Evolutionary conservation across 495 filamentous ascomycete species (phyloP).

Genomic region (Podospora anserina): DNA sequence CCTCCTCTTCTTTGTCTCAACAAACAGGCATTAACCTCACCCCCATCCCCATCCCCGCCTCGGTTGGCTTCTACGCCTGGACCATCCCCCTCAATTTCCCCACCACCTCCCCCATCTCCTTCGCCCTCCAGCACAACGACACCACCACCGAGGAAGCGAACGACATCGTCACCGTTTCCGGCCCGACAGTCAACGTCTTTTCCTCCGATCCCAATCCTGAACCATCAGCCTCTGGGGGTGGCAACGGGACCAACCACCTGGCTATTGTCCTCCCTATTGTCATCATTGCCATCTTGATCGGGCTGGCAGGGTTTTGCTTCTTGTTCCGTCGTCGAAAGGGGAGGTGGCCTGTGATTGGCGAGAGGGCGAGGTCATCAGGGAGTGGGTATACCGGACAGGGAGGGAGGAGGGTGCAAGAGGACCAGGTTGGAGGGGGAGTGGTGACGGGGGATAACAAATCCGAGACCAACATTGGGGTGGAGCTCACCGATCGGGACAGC

Average conservation of each 20-base stretch:
- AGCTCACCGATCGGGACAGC: constrained; percentile 35
- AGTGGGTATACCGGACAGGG: constrained; percentile 19
- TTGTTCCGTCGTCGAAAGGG: constrained; percentile 20
- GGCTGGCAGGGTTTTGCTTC: constrained; percentile 19
- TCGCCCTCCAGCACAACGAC: constrained; percentile 22
- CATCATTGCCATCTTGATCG: constrained; percentile 17
- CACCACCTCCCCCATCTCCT: constrained; percentile 5
- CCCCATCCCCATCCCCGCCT: constrained; percentile 18
- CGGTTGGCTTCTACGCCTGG: constrained; percentile 28
- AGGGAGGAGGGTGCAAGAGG: background rate
- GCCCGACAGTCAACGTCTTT: constrained; percentile 22
- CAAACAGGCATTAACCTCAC: constrained; percentile 8
- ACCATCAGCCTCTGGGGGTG: background rate
- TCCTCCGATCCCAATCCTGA: background rate
- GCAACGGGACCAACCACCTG: constrained; percentile 5
- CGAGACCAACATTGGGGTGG: constrained; percentile 20
- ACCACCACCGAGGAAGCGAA: background rate
- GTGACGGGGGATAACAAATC: constrained; percentile 17
- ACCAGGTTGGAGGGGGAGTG: too few species aligned
- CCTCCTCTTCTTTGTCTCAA: background rate
- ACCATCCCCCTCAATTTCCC: constrained; percentile 24
- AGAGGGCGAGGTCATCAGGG: background rate
- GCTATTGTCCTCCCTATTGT: constrained; percentile 30
- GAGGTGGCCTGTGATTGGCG: constrained; percentile 16
- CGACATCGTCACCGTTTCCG: constrained; percentile 6